phyloP scores from a whole-genome alignment of 192 early-diverging fungal genomes.

The Linnemannia schmuckeri region DNA sequence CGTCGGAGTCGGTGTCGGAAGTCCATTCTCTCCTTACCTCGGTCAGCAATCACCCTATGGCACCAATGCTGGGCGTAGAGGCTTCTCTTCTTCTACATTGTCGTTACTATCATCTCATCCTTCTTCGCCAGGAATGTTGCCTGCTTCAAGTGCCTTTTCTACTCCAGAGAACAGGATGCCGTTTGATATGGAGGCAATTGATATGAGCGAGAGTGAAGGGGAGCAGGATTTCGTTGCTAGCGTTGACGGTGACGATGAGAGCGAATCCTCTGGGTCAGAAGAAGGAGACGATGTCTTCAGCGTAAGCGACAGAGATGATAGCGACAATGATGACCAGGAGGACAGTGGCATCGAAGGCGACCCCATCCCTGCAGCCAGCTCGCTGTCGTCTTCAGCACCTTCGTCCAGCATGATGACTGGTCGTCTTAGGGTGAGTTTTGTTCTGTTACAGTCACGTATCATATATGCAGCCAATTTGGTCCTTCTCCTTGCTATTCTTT shows the following conservation, averaged over 20 bases:
- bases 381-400: not conserved
- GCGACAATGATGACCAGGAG: not conserved
- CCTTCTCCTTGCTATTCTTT: not conserved
- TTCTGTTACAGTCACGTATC: not conserved
- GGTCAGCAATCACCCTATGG: not conserved
- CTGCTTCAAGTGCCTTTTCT: not conserved
- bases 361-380: not conserved
- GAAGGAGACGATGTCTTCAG: not conserved
- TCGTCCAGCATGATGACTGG: constrained; percentile 4
- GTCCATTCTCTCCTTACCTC: not conserved
- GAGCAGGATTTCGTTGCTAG: not conserved
- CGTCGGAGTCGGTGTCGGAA: not conserved
- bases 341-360: not conserved
- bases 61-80: not conserved
- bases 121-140: not conserved
- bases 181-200: not conserved
- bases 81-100: not conserved
- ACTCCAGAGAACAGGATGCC: not conserved
- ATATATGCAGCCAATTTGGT: not conserved
- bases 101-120: not conserved
- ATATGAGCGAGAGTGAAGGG: not conserved
- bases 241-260: not conserved
- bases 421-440: not conserved
- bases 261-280: not conserved
- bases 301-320: not conserved